Evolutionary conservation across 2,329 filamentous ascomycete species (phyloP), one percentile per base, ranked within the genome.

Genomic region (Phyllosticta capitalensis): DNA sequence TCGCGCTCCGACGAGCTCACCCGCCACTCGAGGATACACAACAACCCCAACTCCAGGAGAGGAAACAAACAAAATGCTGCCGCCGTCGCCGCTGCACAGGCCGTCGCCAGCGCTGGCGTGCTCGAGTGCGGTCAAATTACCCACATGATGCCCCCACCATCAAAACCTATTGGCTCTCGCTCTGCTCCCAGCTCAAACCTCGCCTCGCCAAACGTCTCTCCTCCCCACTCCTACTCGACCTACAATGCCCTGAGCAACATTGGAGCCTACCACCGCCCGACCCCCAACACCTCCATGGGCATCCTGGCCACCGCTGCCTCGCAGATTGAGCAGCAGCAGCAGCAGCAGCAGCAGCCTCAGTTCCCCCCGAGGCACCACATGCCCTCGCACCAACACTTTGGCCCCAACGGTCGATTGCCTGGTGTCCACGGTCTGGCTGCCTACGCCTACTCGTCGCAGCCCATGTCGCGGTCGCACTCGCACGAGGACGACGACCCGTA

Each of bases 11-110:
- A 99, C 72, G 92, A 99, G 77, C 81, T 99, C 67, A 99, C 94
- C 63, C 87, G 92, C 63, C 92, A 99, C 77, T 96, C 92, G 72
- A 85, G 92, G 73, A 99, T 99, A 78, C 92, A 99, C 83, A 96
- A 90, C 84, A 99, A 97, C 77, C 92, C 94, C 61, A 97, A 97
- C 81, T 96, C 92, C 61, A 83, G 94, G 71, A 82, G 92, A 70
- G 92, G 90, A 65, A 95, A 95, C 81, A 96, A 96, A 80, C 84
- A 85, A 62, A 80, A 85, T 71, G 80, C 81, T 62, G 77, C 82
- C 58, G 82, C 82, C n/a, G 79, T 81, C 12, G 78, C 80, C 14
- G 79, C 82, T 9, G 79, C 80, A 3, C 79, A 79, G 2, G 79
- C 81, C 14, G 75, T 78, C 20, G 73, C 72, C 54, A 72, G 74